Evolutionary conservation across 2,329 filamentous ascomycete genomes (phyloP).

Genomic region (Arthrobotrys musiformis): DNA sequence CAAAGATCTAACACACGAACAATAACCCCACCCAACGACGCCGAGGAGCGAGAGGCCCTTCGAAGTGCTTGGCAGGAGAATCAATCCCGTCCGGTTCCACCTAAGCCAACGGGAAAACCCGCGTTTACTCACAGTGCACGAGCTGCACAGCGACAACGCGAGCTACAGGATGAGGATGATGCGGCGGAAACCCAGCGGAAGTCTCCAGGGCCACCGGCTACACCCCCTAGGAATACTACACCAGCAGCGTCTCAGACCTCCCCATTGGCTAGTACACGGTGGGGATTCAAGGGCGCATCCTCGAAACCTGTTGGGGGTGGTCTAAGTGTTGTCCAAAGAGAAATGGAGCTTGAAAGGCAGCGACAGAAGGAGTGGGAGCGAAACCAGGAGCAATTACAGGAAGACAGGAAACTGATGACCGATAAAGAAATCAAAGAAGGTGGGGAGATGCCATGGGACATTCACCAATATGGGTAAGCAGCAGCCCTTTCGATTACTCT

Average conservation of each 20-base stretch:
- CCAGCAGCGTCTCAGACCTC: conserved; percentile 29
- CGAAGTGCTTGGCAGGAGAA: conserved; percentile 48
- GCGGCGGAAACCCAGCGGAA: conserved; percentile 13
- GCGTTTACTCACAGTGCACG: conserved; percentile 44
- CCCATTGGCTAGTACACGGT: conserved; percentile 40
- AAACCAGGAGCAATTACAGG: conserved; percentile 67
- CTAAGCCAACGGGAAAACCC: conserved; percentile 21
- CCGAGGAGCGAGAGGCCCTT: conserved; percentile 41
- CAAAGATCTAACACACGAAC: conserved; percentile 27
- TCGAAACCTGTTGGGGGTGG: conserved; percentile 12
- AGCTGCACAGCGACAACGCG: conserved; percentile 50
- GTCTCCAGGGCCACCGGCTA: conserved; percentile 40
- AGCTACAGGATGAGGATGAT: conserved; percentile 53
- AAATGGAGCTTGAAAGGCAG: conserved; percentile 83
- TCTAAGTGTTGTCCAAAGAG: conserved; percentile 70
- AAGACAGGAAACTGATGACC: conserved; percentile 51
- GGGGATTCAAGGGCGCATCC: conserved; percentile 43
- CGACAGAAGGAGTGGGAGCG: conserved; percentile 84
- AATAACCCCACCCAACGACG: conserved; percentile 35
- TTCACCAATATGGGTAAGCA: conserved; percentile 50
- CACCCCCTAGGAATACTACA: conserved; percentile 36
- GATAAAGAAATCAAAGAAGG: conserved; percentile 65
- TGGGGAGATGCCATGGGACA: conserved; percentile 45
- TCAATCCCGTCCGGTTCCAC: conserved; percentile 25
- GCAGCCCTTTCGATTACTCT: neutral